Base-by-base conservation (phyloP, 176 grass and related monocot species). In the Tuctoria greenei region DNA sequence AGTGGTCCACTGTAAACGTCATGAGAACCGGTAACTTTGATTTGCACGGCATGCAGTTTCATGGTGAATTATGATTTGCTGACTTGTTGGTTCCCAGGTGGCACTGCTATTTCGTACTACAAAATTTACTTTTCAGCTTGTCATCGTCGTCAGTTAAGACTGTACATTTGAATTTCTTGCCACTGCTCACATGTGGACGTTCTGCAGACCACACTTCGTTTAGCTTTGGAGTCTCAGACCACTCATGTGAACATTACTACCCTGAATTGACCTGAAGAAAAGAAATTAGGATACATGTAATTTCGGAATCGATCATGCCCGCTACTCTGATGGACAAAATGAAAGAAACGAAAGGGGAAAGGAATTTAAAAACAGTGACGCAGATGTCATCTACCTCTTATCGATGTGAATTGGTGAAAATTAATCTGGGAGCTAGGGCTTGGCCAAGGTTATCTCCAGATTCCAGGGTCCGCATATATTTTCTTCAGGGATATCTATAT, bases 51-150 rank as follows among this genome's bases (percentile, higher is more conserved):
- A 50, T 69, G 10, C 7, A 26, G 26, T 38, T 38, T 67, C 71
- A 67, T 61, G 10, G 40, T 38, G 72, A 58, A 58, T 58, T 50
- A 21, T 82, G 27, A 35, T 40, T 59, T 50, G 43, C 31, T 31
- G 57, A 31, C 28, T 76, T 67, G 2, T 37, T 5, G 49, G 16
- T 28, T 69, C 38, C 25, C 64, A 38, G 56, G 25, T 78, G 81
- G 20, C 57, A 55, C 20, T 57, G 13, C 6, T 45, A 40, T 31
- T 42, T 18, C 66, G 47, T 56, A 27, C 68, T 39, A 40, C 8
- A 28, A 23, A 10, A 51, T 26, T 52, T 31, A 42, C 7, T 39
- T 39, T 26, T 45, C 13, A 37, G 75, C 28, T 25, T 71, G 65
- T 21, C 42, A 70, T 49, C 27, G 15, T 21, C 15, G 21, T 18